These are phyloP conservation scores for Ogataea pignaliae DNA, from an alignment of 805 yeast genomes.

Conservation along the genomic window DNA sequence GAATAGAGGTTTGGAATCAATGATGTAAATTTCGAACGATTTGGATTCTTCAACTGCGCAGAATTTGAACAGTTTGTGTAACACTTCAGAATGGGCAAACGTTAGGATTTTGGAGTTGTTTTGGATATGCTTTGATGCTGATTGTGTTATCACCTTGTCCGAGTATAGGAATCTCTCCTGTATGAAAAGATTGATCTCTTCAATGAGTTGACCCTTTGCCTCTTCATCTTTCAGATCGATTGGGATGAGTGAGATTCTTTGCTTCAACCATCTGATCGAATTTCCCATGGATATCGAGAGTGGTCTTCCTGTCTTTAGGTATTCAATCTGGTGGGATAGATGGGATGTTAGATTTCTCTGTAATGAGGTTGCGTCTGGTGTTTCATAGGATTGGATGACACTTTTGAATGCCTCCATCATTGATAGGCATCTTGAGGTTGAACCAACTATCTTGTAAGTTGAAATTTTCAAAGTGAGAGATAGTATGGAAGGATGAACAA, in stretches of 20 bases:
- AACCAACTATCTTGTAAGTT: constrained; percentile 83
- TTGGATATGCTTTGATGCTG: constrained; percentile 71
- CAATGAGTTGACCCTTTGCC: constrained; percentile 63
- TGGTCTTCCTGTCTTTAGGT: constrained; percentile 85
- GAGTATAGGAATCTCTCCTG: constrained; percentile 82
- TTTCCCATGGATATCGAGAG: constrained; percentile 94
- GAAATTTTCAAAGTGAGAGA: constrained; percentile 76
- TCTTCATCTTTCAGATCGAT: constrained; percentile 63
- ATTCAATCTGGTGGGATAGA: constrained; percentile 88
- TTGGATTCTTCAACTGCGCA: constrained; percentile 61
- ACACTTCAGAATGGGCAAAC: constrained; percentile 83
- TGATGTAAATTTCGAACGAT: constrained; percentile 72
- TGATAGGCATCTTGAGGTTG: constrained; percentile 76
- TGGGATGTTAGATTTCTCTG: constrained; percentile 86
- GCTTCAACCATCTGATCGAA: constrained; percentile 95
- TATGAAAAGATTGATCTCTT: constrained; percentile 73
- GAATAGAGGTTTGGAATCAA: constrained; percentile 90
- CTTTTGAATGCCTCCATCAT: constrained; percentile 82
- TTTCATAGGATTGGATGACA: constrained; percentile 73
- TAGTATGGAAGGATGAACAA: constrained; percentile 83
- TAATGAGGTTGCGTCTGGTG: constrained; percentile 82
- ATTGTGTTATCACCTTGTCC: constrained; percentile 74
- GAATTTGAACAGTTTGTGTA: constrained; percentile 65
- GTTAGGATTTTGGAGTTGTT: constrained; percentile 79
- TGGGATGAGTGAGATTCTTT: constrained; percentile 79